These are phyloP conservation scores for Trichomonascus vanleenenianus DNA, from an alignment of 805 yeast genomes.

Conservation along the genomic window DNA sequence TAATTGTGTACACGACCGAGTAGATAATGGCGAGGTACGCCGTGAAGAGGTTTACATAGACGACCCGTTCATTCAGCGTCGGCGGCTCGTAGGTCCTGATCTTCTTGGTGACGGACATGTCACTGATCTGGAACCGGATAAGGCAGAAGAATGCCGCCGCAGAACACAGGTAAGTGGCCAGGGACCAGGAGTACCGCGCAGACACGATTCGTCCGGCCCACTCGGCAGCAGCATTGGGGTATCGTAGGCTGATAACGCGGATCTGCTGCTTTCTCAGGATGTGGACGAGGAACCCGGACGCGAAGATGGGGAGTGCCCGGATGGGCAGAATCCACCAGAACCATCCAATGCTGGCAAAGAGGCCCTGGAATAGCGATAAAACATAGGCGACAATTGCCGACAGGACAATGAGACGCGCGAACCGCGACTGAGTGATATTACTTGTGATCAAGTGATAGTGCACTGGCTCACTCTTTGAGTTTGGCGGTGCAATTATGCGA, in stretches of 20 bases:
- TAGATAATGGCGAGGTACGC: constrained; percentile 7
- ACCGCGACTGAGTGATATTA: constrained; percentile 4
- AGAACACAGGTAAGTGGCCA: constrained; percentile 5
- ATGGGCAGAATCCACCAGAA: constrained; percentile 13
- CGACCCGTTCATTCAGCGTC: constrained; percentile 11
- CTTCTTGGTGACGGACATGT: constrained; percentile 8
- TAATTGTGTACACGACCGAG: background rate
- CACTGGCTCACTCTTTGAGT: constrained; percentile 1
- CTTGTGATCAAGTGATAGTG: constrained; percentile 8
- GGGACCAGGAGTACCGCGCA: background rate
- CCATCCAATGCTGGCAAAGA: constrained; percentile 10
- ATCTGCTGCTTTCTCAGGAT: constrained; percentile 11
- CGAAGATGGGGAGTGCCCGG: constrained; percentile 6
- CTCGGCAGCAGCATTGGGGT: constrained; percentile 8
- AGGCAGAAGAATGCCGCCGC: constrained; percentile 6
- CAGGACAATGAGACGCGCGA: constrained; percentile 2
- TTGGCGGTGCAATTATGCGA: constrained; percentile 10
- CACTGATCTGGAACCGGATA: constrained; percentile 2
- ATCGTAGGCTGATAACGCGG: background rate
- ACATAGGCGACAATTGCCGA: background rate
- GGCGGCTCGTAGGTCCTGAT: constrained; percentile 8
- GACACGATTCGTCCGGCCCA: background rate
- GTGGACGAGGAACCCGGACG: constrained; percentile 8
- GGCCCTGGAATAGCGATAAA: background rate
- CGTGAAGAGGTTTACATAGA: constrained; percentile 8